Conservation (phyloP, 1,284 basidiomycete genomes). For the Sanghuangporus weigelae region DNA sequence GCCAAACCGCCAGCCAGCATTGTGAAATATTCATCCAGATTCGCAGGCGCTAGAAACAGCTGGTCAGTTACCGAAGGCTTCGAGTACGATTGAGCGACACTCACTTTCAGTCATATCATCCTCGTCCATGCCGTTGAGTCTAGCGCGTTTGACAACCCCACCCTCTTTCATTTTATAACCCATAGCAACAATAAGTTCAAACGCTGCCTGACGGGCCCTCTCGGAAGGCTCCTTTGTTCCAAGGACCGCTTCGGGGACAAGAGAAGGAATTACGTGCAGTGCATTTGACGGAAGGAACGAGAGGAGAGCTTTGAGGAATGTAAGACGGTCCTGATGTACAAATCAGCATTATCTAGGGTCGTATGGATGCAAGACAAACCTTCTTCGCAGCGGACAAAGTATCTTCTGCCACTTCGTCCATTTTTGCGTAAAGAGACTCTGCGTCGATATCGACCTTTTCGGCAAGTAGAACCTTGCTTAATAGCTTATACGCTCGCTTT, state of each 20-base stretch:
- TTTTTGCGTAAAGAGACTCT: slow-evolving; percentile 53
- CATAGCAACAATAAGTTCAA: slow-evolving; percentile 89
- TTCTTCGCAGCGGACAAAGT: slow-evolving; percentile 87
- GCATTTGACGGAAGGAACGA: slow-evolving; percentile 64
- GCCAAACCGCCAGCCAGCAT: slow-evolving; percentile 97
- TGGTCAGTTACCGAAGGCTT: not conserved
- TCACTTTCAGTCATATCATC: slow-evolving; percentile 56
- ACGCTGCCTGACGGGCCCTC: slow-evolving; percentile 85
- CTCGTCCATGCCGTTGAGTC: slow-evolving; percentile 80
- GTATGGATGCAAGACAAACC: slow-evolving; percentile 26
- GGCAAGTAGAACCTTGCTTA: slow-evolving; percentile 68
- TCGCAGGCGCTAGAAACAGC: slow-evolving; percentile 57
- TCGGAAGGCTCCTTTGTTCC: slow-evolving; percentile 98
- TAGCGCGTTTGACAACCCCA: slow-evolving; percentile 74
- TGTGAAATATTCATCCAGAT: slow-evolving; percentile 89
- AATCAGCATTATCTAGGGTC: slow-evolving; percentile 5
- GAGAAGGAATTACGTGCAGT: slow-evolving; percentile 81
- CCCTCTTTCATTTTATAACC: slow-evolving; percentile 89
- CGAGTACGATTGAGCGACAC: slow-evolving; percentile 19
- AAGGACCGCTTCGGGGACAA: slow-evolving; percentile 95
- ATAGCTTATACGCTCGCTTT: slow-evolving; percentile 91
- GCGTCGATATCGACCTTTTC: slow-evolving; percentile 53
- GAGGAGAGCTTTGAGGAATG: slow-evolving; percentile 73
- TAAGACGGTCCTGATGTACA: slow-evolving; percentile 70
- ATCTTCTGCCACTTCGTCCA: slow-evolving; percentile 61